A percentile compares a stretch with the other conserved stretches of the same genome.
phyloP scores from a whole-genome alignment of 805 yeast species.

The Metschnikowia picachoensis region DNA sequence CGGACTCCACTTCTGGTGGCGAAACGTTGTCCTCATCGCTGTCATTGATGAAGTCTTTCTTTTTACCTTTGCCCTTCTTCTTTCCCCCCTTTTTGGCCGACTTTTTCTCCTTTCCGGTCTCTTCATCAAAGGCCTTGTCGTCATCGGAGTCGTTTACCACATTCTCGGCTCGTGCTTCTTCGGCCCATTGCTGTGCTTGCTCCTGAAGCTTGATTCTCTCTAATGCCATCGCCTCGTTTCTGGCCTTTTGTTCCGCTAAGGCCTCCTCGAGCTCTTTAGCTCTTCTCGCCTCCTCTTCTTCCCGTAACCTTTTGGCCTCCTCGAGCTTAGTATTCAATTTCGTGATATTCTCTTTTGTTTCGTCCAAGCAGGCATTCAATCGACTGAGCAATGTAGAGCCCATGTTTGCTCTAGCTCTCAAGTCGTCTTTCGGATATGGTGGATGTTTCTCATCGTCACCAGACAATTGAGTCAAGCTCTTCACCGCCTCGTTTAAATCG shows the following conservation, averaged over 20 bases:
- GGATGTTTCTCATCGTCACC: conserved; percentile 51
- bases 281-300: conserved; percentile 47
- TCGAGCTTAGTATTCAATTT: conserved; percentile 57
- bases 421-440: conserved; percentile 75
- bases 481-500: conserved; percentile 62
- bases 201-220: conserved; percentile 49
- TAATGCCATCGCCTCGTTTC: conserved; percentile 41
- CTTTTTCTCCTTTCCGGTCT: conserved; percentile 21
- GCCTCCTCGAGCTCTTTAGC: conserved; percentile 38
- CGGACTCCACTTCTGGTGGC: conserved; percentile 19
- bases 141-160: conserved; percentile 38
- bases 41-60: conserved; percentile 33
- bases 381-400: conserved; percentile 76
- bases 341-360: conserved; percentile 65
- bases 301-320: conserved; percentile 66
- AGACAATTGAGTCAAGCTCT: conserved; percentile 54
- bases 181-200: conserved; percentile 49
- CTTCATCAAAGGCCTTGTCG: conserved; percentile 28
- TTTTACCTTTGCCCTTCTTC: conserved; percentile 25
- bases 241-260: conserved; percentile 41
- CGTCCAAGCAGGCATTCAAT: conserved; percentile 63
- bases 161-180: conserved; percentile 38
- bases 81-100: conserved; percentile 16
- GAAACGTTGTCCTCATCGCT: conserved; percentile 30
- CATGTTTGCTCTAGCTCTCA: conserved; percentile 81